phyloP scores from a whole-genome alignment of 768 basidiomycete genomes.

The Tephrocybe sp. region DNA sequence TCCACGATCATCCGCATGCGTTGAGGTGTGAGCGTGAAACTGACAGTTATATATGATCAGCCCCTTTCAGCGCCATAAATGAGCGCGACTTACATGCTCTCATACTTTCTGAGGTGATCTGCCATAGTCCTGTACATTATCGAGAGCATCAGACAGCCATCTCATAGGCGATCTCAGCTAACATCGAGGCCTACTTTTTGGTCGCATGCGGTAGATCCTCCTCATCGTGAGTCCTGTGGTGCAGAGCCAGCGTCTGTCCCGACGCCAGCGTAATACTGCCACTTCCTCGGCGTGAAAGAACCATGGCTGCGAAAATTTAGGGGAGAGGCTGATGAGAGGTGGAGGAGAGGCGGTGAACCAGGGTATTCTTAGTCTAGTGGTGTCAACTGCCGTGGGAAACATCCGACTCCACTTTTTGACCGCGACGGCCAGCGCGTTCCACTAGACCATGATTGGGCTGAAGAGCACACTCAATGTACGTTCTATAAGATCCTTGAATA shows the following conservation, averaged over 20 bases:
- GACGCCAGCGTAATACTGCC: constrained; percentile 70
- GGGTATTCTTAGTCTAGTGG: background rate
- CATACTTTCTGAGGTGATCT: constrained; percentile 90
- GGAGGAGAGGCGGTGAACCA: constrained; percentile 7
- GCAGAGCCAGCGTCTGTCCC: constrained; percentile 81
- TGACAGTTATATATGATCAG: constrained; percentile 25
- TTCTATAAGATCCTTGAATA: constrained; percentile 30
- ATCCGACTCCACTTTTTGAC: constrained; percentile 10
- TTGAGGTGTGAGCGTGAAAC: constrained; percentile 86
- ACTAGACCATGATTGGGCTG: constrained; percentile 81
- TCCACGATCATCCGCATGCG: constrained; percentile 97
- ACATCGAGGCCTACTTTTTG: constrained; percentile 64
- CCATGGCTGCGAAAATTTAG: constrained; percentile 40
- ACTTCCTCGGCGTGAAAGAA: constrained; percentile 74
- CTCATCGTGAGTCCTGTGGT: constrained; percentile 86
- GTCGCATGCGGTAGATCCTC: constrained; percentile 91
- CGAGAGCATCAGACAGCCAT: constrained; percentile 8
- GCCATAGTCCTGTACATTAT: constrained; percentile 74
- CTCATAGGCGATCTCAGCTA: constrained; percentile 1
- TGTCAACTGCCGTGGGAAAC: constrained; percentile 19
- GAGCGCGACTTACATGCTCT: constrained; percentile 64
- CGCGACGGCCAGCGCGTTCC: constrained; percentile 5
- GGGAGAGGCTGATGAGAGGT: constrained; percentile 3
- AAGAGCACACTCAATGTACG: constrained; percentile 92
- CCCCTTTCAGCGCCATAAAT: constrained; percentile 1